Percentiles rank a stretch among this genome's conserved stretches.
Conservation (phyloP, 1,139 yeast genomes). For the Yamadazyma sp. region DNA sequence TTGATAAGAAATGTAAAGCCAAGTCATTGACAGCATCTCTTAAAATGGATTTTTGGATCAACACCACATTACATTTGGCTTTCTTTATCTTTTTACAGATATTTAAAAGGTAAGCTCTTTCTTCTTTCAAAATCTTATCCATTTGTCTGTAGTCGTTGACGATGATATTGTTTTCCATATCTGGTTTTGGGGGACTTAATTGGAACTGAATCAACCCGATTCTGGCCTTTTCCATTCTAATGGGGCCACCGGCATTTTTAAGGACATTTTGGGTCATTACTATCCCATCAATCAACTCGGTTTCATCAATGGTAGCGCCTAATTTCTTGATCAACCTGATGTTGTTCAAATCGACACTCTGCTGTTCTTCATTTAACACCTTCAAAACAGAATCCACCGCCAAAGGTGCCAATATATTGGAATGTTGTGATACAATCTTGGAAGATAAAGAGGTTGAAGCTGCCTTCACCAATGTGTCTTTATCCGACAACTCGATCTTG, state of each 20-base stretch:
- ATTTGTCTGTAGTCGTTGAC: slow-evolving; percentile 97
- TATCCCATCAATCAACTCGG: slow-evolving; percentile 89
- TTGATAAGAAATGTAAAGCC: slow-evolving; percentile 91
- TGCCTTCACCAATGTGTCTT: slow-evolving; percentile 83
- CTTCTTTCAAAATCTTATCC: slow-evolving; percentile 98
- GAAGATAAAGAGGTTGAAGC: slow-evolving; percentile 93
- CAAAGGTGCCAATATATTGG: slow-evolving; percentile 82
- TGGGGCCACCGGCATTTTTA: slow-evolving; percentile 94
- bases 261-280: slow-evolving; percentile 88
- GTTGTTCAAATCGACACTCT: slow-evolving; percentile 81
- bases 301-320: slow-evolving; percentile 97
- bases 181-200: slow-evolving; percentile 98
- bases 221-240: slow-evolving; percentile 88
- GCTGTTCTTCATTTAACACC: slow-evolving; percentile 54
- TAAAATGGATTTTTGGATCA: slow-evolving; percentile 90
- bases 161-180: slow-evolving; percentile 95
- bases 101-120: slow-evolving; percentile 89
- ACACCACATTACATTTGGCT: slow-evolving; percentile 91
- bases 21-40: slow-evolving; percentile 97
- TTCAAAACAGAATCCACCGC: slow-evolving; percentile 91
- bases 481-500: slow-evolving; percentile 70
- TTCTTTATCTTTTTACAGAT: slow-evolving; percentile 95
- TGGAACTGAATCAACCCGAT: slow-evolving; percentile 95
- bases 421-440: slow-evolving; percentile 92
- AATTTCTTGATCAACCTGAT: slow-evolving; percentile 88